Base-by-base conservation (phyloP, 1,284 basidiomycete genomes). In the Ganoderma leucocontextum region DNA sequence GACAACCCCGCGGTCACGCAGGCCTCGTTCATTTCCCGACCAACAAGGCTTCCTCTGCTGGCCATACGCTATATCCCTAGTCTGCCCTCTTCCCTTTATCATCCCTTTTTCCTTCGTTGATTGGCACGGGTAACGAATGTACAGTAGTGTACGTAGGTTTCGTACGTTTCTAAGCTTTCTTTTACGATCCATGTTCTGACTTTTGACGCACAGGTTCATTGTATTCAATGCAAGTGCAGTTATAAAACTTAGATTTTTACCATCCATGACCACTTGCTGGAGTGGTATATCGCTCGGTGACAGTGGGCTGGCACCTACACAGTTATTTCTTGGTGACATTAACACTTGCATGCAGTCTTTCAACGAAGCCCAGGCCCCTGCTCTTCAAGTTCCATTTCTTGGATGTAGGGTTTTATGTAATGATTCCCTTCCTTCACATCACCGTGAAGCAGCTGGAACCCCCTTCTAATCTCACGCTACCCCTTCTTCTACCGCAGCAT, bases 401-500 rank as follows among this genome's bases (percentile, higher is more conserved):
- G 12, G 47, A 52, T 25, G 47, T 13, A 58, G 29, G n/a, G n/a
- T 10, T 58, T 22, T 36, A 58, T n/a, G 55, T 36, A 36, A 38
- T n/a, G 55, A 22, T 10, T 38, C 17, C 15, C 33, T 38, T 38
- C 33, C 55, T 58, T 36, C 35, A 22, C 55, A 22, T 38, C 47
- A 52, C 10, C 22, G 35, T 35, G 52, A 35, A 47, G 33, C 29
- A 52, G 49, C 52, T 57, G 19, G 15, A n/a, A n/a, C 15, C 10
- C 9, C 19, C 55, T 58, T 58, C 55, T n/a, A n/a, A 38, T 58
- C 55, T 35, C 55, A 58, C 55, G 55, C n/a, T 38, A 10, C 9
- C 35, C 22, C 22, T 39, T 60, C 38, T 25, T 60, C 58, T 60
- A 60, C 58, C 58, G 58, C 58, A 60, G 58, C 58, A 60, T 39